These are phyloP conservation scores for Hypoxylon sp. DNA, from an alignment of 2,329 filamentous ascomycete species.

Conservation along the genomic window DNA sequence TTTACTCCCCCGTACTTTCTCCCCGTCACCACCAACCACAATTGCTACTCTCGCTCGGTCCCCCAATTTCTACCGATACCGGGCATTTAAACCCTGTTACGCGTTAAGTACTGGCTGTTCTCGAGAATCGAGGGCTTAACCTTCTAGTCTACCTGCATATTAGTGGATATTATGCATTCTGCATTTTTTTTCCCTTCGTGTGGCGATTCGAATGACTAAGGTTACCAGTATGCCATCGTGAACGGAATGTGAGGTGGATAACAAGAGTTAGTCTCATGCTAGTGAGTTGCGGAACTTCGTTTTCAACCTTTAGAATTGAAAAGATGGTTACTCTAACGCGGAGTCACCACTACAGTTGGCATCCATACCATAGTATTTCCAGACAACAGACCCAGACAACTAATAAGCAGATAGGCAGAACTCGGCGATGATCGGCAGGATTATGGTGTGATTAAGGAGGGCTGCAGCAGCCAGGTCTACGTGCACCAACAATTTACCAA, in stretches of 20 bases:
- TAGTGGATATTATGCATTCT: constrained; percentile 3
- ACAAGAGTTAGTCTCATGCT: constrained; percentile 1
- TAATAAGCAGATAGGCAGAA: constrained; percentile 7
- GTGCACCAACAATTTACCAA: constrained; percentile 16
- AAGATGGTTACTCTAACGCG: not conserved
- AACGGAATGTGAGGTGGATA: constrained; percentile 13
- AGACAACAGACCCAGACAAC: not conserved
- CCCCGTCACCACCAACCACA: not conserved
- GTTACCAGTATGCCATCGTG: not conserved
- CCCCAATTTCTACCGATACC: constrained; percentile 1
- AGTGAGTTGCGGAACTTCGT: constrained; percentile 10
- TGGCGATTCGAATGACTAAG: constrained; percentile 15
- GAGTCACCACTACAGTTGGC: not conserved
- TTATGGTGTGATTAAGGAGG: constrained; percentile 22
- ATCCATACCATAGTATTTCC: not conserved
- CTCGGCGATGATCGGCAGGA: constrained; percentile 10
- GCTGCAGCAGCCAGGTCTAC: constrained; percentile 11
- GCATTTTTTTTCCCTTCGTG: not conserved
- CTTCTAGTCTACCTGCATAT: not conserved
- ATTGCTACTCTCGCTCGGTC: not conserved
- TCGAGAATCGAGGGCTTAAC: not conserved
- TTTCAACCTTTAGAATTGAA: constrained; percentile 9
- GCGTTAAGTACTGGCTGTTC: not conserved
- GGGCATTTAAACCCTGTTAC: not conserved
- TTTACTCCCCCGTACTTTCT: not conserved